Base-by-base conservation (phyloP, 257 asterid species). In the Jacaranda mimosifolia region DNA sequence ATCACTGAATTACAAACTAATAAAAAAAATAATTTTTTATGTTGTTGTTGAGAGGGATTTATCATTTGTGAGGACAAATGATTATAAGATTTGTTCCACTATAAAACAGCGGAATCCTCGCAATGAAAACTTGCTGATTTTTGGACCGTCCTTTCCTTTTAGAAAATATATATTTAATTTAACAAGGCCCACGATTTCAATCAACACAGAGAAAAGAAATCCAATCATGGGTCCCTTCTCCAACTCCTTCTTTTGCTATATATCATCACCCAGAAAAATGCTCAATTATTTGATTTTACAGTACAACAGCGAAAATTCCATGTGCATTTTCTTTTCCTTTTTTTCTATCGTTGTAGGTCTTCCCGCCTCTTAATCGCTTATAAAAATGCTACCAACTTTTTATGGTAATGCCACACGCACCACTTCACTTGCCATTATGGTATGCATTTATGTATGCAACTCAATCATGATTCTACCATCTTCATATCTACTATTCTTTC, bases 31-130 rank as follows among this genome's bases (percentile, higher is more conserved):
- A 75, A 10, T 21, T 81, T 66, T 66, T 59, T 13, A 52, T 14
- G 35, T 63, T 48, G 75, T 43, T 35, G 72, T 56, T 51, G 43
- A 57, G 80, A 48, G 62, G 72, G 53, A 64, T 68, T 57, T 64
- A 63, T 79, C 46, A 35, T 68, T 69, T 65, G 43, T 51, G 26
- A 66, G 18, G 67, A 51, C 3, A 21, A 78, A 49, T 55, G 36
- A 46, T 19, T 52, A 68, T 35, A 45, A 36, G 51, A 40, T 45
- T 72, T 64, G 70, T 53, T 68, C 43, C 70, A 76, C 58, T 73
- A 78, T 38, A 51, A 77, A 65, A 72, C 71, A 79, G 85, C 98
- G 96, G 91, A 92, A 89, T 91, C 91, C 83, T 83, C 96, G 96
- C 96, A 91, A 84, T 68, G 79, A 91, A 88, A 88, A 80, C 85